phyloP scores from a whole-genome alignment of 2,329 filamentous ascomycete genomes.

The Paracoccidioides lutzii region DNA sequence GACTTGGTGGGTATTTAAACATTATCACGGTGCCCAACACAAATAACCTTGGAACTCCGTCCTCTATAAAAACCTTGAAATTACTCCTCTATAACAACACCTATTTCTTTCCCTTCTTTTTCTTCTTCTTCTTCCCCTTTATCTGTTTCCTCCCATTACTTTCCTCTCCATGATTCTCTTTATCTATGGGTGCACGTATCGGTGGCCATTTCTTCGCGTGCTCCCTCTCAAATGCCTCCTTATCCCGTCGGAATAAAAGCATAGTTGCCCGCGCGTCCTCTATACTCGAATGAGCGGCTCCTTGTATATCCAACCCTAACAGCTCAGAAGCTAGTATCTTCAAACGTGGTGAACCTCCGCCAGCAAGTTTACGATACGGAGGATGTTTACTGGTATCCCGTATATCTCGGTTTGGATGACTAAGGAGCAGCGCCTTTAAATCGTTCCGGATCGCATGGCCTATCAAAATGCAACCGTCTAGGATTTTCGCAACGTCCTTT shows the following conservation, averaged over 20 bases:
- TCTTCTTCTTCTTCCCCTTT: conserved; percentile 38
- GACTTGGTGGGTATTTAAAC: not conserved
- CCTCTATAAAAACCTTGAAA: not conserved
- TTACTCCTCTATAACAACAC: not conserved
- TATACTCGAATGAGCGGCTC: conserved; percentile 47
- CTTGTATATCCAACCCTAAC: conserved; percentile 47
- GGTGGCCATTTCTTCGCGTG: conserved; percentile 53
- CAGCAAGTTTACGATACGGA: conserved; percentile 53
- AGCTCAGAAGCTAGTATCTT: conserved; percentile 45
- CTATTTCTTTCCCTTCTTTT: conserved; percentile 29
- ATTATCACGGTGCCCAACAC: not conserved
- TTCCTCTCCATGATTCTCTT: conserved; percentile 19
- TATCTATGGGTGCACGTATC: conserved; percentile 14
- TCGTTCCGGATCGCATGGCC: conserved; percentile 77
- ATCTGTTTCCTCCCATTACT: conserved; percentile 30
- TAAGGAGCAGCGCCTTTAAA: conserved; percentile 59
- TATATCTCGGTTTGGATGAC: conserved; percentile 63
- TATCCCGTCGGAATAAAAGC: conserved; percentile 72
- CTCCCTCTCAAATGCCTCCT: conserved; percentile 73
- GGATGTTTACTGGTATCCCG: conserved; percentile 72
- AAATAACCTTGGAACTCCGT: not conserved
- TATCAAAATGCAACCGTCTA: conserved; percentile 60
- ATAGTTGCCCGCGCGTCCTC: conserved; percentile 82
- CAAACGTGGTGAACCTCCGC: conserved; percentile 37
- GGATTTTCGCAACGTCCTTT: conserved; percentile 51